Percentiles rank a stretch among this genome's conserved stretches.
Evolutionary conservation across 768 basidiomycete species (phyloP).

Genomic region (Russula earlei): DNA sequence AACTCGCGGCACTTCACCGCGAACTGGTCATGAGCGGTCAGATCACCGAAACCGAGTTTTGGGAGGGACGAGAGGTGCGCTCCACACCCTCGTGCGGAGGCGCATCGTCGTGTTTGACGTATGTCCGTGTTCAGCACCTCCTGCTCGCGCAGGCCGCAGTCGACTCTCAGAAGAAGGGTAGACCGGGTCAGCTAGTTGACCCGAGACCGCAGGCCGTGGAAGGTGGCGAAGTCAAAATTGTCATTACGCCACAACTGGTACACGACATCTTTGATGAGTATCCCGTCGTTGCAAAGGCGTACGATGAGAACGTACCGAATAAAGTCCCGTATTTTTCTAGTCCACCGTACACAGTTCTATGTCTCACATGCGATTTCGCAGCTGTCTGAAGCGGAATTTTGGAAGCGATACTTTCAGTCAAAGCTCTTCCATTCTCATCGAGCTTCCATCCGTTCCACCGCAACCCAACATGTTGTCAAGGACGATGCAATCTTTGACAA

Average conservation of each 20-base stretch:
- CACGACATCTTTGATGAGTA: constrained; percentile 98
- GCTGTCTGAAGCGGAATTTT: constrained; percentile 89
- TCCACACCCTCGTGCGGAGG: constrained; percentile 11
- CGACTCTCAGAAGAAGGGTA: constrained; percentile 70
- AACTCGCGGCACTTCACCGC: constrained; percentile 71
- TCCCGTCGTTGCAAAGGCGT: constrained; percentile 87
- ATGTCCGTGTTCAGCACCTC: constrained; percentile 44
- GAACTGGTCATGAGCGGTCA: constrained; percentile 80
- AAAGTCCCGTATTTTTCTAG: constrained; percentile 42
- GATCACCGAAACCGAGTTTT: constrained; percentile 90
- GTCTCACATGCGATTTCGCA: constrained; percentile 27
- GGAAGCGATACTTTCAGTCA: constrained; percentile 95
- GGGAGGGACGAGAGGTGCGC: constrained; percentile 88
- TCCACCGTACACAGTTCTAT: not conserved
- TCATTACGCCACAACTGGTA: constrained; percentile 84
- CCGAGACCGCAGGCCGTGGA: constrained; percentile 80
- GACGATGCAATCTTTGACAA: constrained; percentile 92
- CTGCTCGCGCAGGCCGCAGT: constrained; percentile 66
- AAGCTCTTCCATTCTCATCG: constrained; percentile 93
- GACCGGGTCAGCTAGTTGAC: constrained; percentile 77
- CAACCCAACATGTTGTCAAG: constrained; percentile 74
- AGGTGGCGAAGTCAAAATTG: constrained; percentile 79
- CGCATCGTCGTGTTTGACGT: constrained; percentile 23
- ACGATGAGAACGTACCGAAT: constrained; percentile 83
- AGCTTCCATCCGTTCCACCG: constrained; percentile 83